These are phyloP conservation scores for Trypanosomatidae sp. DNA, from an alignment of 208 protist species.

Conservation along the genomic window DNA sequence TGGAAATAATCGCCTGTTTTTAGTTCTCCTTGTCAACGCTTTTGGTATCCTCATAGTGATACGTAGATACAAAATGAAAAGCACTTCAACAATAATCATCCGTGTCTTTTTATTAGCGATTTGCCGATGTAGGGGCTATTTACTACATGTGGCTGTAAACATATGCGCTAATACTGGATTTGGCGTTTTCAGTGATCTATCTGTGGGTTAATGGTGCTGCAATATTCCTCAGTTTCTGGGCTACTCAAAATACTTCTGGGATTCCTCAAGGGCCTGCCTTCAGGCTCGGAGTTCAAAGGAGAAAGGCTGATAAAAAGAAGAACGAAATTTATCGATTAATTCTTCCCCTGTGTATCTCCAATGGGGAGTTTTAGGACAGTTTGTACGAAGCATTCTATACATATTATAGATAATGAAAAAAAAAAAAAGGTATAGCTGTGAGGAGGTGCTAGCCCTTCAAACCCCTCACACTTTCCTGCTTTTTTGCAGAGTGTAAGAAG, in stretches of 20 bases:
- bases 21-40: constrained; percentile 48
- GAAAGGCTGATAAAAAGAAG: constrained; percentile 15
- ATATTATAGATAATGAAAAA: neutral
- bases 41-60: constrained; percentile 42
- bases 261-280: constrained; percentile 15
- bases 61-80: constrained; percentile 59
- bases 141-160: constrained; percentile 88
- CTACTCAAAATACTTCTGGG: constrained; percentile 21
- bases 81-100: constrained; percentile 26
- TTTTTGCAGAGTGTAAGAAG: neutral
- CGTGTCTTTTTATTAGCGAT: constrained; percentile 40
- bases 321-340: neutral
- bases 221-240: constrained; percentile 36
- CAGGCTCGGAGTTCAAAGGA: constrained; percentile 7
- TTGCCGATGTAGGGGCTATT: constrained; percentile 47
- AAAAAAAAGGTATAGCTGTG: neutral
- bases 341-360: neutral
- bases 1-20: constrained; percentile 62
- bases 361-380: too few relatives aligned
- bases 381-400: neutral
- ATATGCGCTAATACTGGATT: constrained; percentile 77
- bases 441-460: neutral
- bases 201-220: constrained; percentile 53
- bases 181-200: constrained; percentile 61
- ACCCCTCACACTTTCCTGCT: neutral